Base-by-base conservation (phyloP, 208 protist genomes). In the Leishmania tropica region DNA sequence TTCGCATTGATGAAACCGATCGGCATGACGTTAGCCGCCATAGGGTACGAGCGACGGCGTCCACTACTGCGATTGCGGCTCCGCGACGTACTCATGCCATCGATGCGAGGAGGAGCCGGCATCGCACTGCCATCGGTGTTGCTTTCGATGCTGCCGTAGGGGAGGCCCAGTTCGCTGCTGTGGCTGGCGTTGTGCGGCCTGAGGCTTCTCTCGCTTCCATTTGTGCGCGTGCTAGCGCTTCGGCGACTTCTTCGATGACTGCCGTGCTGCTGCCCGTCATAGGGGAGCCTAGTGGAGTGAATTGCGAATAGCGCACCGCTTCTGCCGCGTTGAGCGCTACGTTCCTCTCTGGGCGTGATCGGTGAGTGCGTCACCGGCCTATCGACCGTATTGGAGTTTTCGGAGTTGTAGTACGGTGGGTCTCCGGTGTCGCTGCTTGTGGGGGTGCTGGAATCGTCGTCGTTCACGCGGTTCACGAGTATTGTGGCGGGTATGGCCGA, bases 401-500 rank as follows among this genome's bases (percentile, higher is more conserved):
- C 42, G 68, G 5, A 2, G 17, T 2, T 45, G 24, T 48, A 10
- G 17, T 73, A 4, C 68, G 2, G 40, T 35, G 68, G 0, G 13
- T 73, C 68, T 17, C 2, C 48, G n/a, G 40, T 5, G 40, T 58
- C 28, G 75, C 53, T 13, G 51, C 64, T 31, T 65, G 58, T 51
- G 64, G 37, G 48, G 11, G 37, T 31, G 65, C 11, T n/a, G 54
- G 28, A 2, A 11, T 24, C 64, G 35, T 54, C 40, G 31, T 76
- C 67, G 65, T 47, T 79, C 15, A 83, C 73, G 67, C 75, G 70
- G 54, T 79, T 83, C 24, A 60, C 75, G 40, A 83, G 65, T 47
- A 79, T 67, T 3, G 75, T 76, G 45, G 80, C 80, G 1, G 75
- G 53, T 15, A 79, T n/a, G 8, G 13, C 45, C 6, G 31, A 73